Percentiles rank a stretch among this genome's conserved stretches.
These are phyloP conservation scores for Skeletonema grethae DNA, from an alignment of 108 stramenopile species.

Conservation along the genomic window DNA sequence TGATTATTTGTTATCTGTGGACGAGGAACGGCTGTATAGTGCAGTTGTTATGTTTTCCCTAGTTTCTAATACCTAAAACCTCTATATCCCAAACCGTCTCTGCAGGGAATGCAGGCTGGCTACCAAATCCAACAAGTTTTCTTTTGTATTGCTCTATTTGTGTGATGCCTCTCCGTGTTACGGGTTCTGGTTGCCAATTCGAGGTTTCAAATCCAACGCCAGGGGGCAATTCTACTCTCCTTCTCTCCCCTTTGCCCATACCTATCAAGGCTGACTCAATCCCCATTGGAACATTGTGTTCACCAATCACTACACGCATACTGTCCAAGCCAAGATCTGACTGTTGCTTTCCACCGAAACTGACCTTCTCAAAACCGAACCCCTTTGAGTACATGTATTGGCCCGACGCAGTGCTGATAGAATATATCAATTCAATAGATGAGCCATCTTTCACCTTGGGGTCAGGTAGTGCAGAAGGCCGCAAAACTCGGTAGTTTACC, in stretches of 20 bases:
- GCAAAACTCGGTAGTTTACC: slow-evolving; percentile 50
- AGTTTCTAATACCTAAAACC: slow-evolving; percentile 43
- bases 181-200: slow-evolving; percentile 57
- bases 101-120: slow-evolving; percentile 61
- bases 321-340: slow-evolving; percentile 49
- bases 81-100: slow-evolving; percentile 65
- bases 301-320: slow-evolving; percentile 35
- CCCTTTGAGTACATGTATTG: slow-evolving; percentile 58
- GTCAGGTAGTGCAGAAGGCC: slow-evolving; percentile 5
- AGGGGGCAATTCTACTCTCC: slow-evolving; percentile 56
- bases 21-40: too few relatives aligned
- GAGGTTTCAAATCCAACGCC: slow-evolving; percentile 55
- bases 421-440: slow-evolving; percentile 40
- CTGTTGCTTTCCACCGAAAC: slow-evolving; percentile 33
- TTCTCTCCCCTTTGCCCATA: slow-evolving; percentile 56
- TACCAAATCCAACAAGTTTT: slow-evolving; percentile 48
- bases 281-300: slow-evolving; percentile 50
- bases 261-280: slow-evolving; percentile 59
- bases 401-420: slow-evolving; percentile 24
- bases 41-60: not conserved
- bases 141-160: slow-evolving; percentile 46
- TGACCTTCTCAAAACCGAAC: slow-evolving; percentile 59
- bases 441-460: slow-evolving; percentile 34
- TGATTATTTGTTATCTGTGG: too few relatives aligned
- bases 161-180: slow-evolving; percentile 40